Conservation (phyloP, 2,329 filamentous ascomycete species). For the Orbilia quercus region DNA sequence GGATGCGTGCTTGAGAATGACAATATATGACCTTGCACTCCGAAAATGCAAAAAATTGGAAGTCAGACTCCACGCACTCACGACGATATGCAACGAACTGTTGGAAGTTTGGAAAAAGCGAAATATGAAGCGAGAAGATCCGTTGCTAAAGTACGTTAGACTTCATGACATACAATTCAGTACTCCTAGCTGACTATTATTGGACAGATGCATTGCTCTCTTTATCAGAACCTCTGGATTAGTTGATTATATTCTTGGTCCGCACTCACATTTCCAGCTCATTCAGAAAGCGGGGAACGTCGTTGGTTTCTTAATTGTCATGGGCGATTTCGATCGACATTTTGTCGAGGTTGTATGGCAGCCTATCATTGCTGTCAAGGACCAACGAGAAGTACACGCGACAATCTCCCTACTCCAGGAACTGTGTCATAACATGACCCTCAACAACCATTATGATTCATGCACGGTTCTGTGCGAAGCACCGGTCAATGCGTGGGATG, state of each 20-base stretch:
- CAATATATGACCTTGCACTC: slow-evolving; percentile 49
- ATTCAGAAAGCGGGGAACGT: slow-evolving; percentile 84
- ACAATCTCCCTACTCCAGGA: slow-evolving; percentile 74
- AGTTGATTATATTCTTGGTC: slow-evolving; percentile 86
- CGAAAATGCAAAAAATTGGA: slow-evolving; percentile 65
- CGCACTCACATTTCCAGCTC: slow-evolving; percentile 91
- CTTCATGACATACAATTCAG: not conserved
- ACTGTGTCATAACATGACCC: slow-evolving; percentile 58
- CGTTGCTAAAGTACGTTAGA: slow-evolving; percentile 60
- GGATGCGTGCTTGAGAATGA: slow-evolving; percentile 49
- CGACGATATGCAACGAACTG: slow-evolving; percentile 77
- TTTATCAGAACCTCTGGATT: slow-evolving; percentile 77
- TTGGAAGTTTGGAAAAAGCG: slow-evolving; percentile 72
- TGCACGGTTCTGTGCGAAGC: slow-evolving; percentile 44
- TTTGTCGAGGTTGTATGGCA: slow-evolving; percentile 87
- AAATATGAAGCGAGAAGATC: slow-evolving; percentile 62
- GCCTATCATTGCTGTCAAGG: slow-evolving; percentile 81
- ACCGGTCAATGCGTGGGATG: slow-evolving; percentile 42
- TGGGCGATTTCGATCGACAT: slow-evolving; percentile 74
- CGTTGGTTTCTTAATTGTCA: slow-evolving; percentile 85
- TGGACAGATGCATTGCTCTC: slow-evolving; percentile 69
- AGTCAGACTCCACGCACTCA: slow-evolving; percentile 80
- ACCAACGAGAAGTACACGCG: slow-evolving; percentile 84
- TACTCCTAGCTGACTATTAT: slow-evolving; percentile 10
- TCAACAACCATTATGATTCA: slow-evolving; percentile 43